These are phyloP conservation scores for Xylaria acuta DNA, from an alignment of 495 filamentous ascomycete genomes.

Conservation along the genomic window DNA sequence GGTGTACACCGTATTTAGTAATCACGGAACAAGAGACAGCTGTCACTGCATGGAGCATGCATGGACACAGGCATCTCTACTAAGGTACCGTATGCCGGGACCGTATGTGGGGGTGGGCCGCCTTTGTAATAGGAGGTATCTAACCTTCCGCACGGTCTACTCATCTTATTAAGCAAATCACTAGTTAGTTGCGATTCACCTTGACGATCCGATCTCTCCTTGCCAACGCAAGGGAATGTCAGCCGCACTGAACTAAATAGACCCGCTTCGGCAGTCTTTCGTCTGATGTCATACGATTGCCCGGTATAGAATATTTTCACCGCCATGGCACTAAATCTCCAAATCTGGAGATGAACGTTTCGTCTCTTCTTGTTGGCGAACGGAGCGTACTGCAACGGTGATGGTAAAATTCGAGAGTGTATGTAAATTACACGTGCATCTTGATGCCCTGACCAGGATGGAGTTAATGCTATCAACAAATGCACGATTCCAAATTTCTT, in stretches of 20 bases:
- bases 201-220: not conserved
- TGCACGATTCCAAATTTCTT: not conserved
- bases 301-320: conserved; percentile 1
- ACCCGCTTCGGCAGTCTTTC: not conserved
- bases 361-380: not conserved
- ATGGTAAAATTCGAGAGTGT: not conserved
- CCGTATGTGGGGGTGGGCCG: not conserved
- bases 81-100: not conserved
- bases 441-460: not conserved
- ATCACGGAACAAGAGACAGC: not conserved
- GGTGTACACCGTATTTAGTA: not conserved
- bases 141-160: not conserved
- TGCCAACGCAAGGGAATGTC: conserved; percentile 10
- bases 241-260: conserved; percentile 10
- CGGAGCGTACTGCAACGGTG: not conserved
- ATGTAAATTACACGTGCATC: not conserved
- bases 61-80: not conserved
- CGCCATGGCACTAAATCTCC: not conserved
- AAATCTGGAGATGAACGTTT: not conserved
- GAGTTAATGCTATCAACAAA: not conserved
- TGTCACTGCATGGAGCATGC: not conserved
- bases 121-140: not conserved
- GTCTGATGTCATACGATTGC: not conserved
- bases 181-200: not conserved
- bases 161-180: not conserved